Evolutionary conservation across 441 rosid species (phyloP), one percentile per base, ranked within the genome.

Genomic region (Mallotus repandus): DNA sequence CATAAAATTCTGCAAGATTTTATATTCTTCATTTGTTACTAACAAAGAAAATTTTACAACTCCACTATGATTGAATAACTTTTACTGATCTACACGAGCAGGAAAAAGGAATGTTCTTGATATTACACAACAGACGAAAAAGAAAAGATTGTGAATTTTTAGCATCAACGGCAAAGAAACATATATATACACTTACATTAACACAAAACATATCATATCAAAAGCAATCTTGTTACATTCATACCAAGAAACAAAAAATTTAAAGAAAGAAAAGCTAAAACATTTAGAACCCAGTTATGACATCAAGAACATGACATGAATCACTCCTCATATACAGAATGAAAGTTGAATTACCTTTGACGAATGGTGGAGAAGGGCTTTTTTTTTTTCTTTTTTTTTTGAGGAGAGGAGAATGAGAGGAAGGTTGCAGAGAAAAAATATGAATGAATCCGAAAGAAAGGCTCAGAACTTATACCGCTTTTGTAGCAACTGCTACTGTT

Each of bases 311-410:
- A 35, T 1, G 46, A 9, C 18, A 10, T 2, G 11, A 45, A 45
- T 45, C 48, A 45, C 11, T 4, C 11, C 11, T 45, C 11, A 45
- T 9, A 45, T 45, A 7, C 11, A 45, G 1, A 45, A 7, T 45
- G 48, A 68, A 53, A 9, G 5, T n/a, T n/a, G 66, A 59, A 15
- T 16, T 49, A 70, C 74, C 74, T 46, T 12, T 70, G 7, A 25
- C 45, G 4, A 60, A 3, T 16, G 65, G 5, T 3, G 46, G 46
- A 0, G 73, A 59, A 48, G 56, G 53, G 21, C 18, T 7, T 9
- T 9, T 25, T 35, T 35, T 35, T 35, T 46, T 46, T 46, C 8
- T 46, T 46, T 46, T 46, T 41, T 54, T 55, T 35, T 41, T 7
- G 19, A 69, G 38, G 45, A 14, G 43, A 45, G 11, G 14, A 3